A percentile compares a stretch with the other conserved stretches of the same genome.
Conservation (phyloP, 352 stramenopile species). For the Phytophthora litchii region DNA sequence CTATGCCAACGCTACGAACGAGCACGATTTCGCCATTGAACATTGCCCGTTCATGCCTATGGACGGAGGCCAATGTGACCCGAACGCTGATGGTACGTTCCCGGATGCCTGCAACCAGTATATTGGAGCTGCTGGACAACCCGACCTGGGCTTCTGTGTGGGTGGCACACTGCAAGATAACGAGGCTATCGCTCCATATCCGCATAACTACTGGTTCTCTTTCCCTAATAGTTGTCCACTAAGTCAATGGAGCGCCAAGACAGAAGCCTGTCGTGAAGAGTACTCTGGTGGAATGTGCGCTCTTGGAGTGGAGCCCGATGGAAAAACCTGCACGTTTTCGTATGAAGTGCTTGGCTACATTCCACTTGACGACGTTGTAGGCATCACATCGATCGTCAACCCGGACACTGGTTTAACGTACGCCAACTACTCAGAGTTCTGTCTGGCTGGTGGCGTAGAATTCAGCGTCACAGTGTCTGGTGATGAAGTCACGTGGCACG, state of each 20-base stretch:
- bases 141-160: constrained; percentile 56
- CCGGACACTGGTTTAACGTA: constrained; percentile 41
- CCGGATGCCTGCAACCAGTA: constrained; percentile 59
- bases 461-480: constrained; percentile 46
- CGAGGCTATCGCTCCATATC: constrained; percentile 70
- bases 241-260: constrained; percentile 51
- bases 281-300: constrained; percentile 54
- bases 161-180: constrained; percentile 46
- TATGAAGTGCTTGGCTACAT: constrained; percentile 73
- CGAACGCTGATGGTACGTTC: constrained; percentile 42
- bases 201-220: constrained; percentile 82
- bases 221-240: constrained; percentile 76
- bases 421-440: constrained; percentile 67
- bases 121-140: constrained; percentile 46
- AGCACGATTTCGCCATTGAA: constrained; percentile 45
- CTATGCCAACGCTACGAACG: constrained; percentile 42
- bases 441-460: constrained; percentile 53
- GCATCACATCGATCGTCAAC: constrained; percentile 69
- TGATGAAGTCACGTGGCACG: constrained; percentile 33
- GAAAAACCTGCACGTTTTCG: constrained; percentile 63
- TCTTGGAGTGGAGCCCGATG: constrained; percentile 56
- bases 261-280: constrained; percentile 35
- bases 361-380: constrained; percentile 66
- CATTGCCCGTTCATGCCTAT: constrained; percentile 62
- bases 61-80: constrained; percentile 63